Evolutionary conservation across 2,329 filamentous ascomycete genomes (phyloP), one percentile per base, ranked within the genome.

Genomic region (Hypoxylon sp.): DNA sequence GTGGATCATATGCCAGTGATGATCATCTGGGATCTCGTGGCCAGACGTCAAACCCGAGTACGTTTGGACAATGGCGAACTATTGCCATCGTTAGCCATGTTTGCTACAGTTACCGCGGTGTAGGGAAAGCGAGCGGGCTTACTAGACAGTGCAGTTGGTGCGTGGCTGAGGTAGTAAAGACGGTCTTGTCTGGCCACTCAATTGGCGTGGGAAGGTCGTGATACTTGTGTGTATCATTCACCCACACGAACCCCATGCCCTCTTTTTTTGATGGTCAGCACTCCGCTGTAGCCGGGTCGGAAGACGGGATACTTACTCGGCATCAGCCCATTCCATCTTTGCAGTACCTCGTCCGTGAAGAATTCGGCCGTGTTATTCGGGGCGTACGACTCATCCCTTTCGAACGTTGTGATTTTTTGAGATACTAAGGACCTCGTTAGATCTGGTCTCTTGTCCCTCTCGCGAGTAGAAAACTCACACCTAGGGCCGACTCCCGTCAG

Each of bases 1-100:
- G 75, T 83, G 81, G 55, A 80, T 79, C 76, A 83, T 80, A 72
- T 83, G 81, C 78, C 79, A 81, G 72, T 82, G 79, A 71, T 81
- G 79, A 65, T 82, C 80, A 22, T 79, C 75, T 16, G 80, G 80
- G 36, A 82, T 74, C 45, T 75, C 68, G 64, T 79, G 77, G 61
- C 76, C 75, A 2, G 78, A 76, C 48, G 74, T 78, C 49, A 82
- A 72, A 20, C 79, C 80, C 0, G 80, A 81, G 73, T 81, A 82
- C 4, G 78, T 81, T 68, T 81, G 78, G 30, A 79, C 79, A 42
- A 82, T 78, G 65, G 80, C 78, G 69, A 78, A 81, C 72, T 77
- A 44, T 30, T 20, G 2, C 46, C 16, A 1, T 22, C 3, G 44
- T 65, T 56, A 68, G 60, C 20, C 24, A 32, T 24, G 9, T 24